phyloP scores from a whole-genome alignment of 1,139 yeast species.

The Zygosaccharomyces sapae region DNA sequence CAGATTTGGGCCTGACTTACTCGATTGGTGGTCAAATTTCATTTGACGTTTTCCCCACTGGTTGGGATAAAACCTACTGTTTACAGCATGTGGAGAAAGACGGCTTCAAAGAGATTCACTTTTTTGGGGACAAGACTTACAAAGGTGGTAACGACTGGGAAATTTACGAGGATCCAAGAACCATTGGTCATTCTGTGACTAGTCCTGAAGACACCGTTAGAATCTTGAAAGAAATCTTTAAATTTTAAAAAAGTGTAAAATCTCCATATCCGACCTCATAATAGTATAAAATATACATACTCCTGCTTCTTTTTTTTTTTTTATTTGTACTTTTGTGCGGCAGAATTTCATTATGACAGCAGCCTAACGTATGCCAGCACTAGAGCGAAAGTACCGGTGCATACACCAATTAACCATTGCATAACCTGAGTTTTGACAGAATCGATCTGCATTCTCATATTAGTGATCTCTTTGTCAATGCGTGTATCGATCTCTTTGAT shows the following conservation, averaged over 20 bases:
- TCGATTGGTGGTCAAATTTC: slow-evolving; percentile 99
- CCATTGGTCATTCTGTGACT: slow-evolving; percentile 90
- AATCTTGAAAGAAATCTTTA: slow-evolving; percentile 77
- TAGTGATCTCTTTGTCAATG: slow-evolving; percentile 91
- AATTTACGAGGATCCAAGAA: slow-evolving; percentile 85
- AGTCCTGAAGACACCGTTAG: slow-evolving; percentile 83
- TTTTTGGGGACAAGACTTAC: slow-evolving; percentile 97
- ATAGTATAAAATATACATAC: not conserved
- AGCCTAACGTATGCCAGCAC: slow-evolving; percentile 86
- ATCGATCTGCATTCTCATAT: slow-evolving; percentile 91
- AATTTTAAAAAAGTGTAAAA: slow-evolving; percentile 22
- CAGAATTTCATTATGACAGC: slow-evolving; percentile 53
- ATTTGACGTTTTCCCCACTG: slow-evolving; percentile 98
- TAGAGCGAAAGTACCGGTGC: slow-evolving; percentile 95
- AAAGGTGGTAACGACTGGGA: slow-evolving; percentile 99
- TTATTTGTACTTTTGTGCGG: not conserved
- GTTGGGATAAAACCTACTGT: slow-evolving; percentile 99
- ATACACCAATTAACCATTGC: slow-evolving; percentile 98
- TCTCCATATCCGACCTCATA: not conserved
- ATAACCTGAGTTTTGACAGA: slow-evolving; percentile 91
- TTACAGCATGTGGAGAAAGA: slow-evolving; percentile 85
- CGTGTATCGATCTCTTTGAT: slow-evolving; percentile 93
- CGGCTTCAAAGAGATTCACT: slow-evolving; percentile 83
- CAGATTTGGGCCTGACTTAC: slow-evolving; percentile 83
- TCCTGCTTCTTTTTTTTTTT: not conserved